A percentile compares a stretch with the other conserved stretches of the same genome.
Conservation (phyloP, 164 flowering plant genomes). For the Warburgia ugandensis region DNA sequence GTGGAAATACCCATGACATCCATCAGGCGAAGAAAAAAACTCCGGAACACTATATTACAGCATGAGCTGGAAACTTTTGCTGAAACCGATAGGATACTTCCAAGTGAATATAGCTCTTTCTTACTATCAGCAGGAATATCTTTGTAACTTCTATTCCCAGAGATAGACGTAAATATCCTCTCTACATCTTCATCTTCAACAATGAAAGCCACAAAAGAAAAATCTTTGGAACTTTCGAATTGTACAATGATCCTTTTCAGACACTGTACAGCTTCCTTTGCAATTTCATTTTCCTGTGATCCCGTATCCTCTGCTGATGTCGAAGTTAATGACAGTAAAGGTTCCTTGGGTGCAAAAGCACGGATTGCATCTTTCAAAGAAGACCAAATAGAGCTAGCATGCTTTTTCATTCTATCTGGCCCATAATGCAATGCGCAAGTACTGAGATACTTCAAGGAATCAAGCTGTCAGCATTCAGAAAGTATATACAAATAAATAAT, state of each 20-base stretch:
- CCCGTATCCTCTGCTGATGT: slow-evolving; percentile 29
- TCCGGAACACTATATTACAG: slow-evolving; percentile 41
- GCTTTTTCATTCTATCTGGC: slow-evolving; percentile 52
- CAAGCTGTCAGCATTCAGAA: slow-evolving; percentile 48
- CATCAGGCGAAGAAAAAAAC: slow-evolving; percentile 45
- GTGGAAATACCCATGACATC: slow-evolving; percentile 32
- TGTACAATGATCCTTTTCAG: slow-evolving; percentile 41
- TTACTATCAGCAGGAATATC: slow-evolving; percentile 36
- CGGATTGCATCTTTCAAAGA: slow-evolving; percentile 49
- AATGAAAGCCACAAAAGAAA: slow-evolving; percentile 32
- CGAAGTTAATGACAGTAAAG: slow-evolving; percentile 20
- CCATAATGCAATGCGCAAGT: slow-evolving; percentile 58
- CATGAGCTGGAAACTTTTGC: slow-evolving; percentile 47
- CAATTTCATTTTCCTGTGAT: slow-evolving; percentile 45
- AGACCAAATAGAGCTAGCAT: slow-evolving; percentile 64
- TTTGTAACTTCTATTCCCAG: slow-evolving; percentile 19
- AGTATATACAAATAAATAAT: not conserved
- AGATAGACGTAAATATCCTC: slow-evolving; percentile 29
- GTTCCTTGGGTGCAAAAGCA: slow-evolving; percentile 25
- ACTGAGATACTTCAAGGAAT: slow-evolving; percentile 75
- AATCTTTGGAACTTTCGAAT: slow-evolving; percentile 20
- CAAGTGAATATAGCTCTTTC: slow-evolving; percentile 50
- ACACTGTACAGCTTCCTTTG: slow-evolving; percentile 49
- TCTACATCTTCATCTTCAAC: slow-evolving; percentile 56
- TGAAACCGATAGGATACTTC: slow-evolving; percentile 44